Evolutionary conservation across 345 rosid genomes (phyloP).

Genomic region (Eucalyptus erythrocorys): DNA sequence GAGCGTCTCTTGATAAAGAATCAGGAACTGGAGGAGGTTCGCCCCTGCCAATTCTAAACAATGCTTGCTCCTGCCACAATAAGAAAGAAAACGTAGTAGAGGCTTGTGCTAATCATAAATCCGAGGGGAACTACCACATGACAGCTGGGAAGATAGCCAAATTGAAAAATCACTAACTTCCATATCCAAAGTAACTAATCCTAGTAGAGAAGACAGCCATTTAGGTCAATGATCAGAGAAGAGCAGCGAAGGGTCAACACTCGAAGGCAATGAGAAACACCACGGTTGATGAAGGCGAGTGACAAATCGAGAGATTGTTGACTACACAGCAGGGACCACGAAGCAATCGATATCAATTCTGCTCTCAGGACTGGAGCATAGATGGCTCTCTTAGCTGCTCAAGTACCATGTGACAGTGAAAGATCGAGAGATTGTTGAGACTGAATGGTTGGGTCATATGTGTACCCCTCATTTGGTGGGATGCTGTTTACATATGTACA

Average conservation of each 20-base stretch:
- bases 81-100: background rate
- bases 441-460: background rate
- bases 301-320: background rate
- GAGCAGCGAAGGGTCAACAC: background rate
- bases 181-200: background rate
- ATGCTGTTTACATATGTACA: background rate
- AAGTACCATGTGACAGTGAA: background rate
- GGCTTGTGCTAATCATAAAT: background rate
- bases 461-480: background rate
- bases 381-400: background rate
- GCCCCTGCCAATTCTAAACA: constrained; percentile 1
- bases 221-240: background rate
- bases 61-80: background rate
- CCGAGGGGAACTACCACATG: background rate
- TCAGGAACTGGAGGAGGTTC: background rate
- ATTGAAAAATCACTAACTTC: background rate
- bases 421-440: background rate
- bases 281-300: background rate
- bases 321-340: background rate
- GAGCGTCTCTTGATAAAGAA: background rate
- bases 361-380: background rate
- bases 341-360: background rate
- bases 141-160: background rate
- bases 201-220: background rate
- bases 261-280: background rate